phyloP scores from a whole-genome alignment of 768 basidiomycete genomes.

The Phylloporus sp. region DNA sequence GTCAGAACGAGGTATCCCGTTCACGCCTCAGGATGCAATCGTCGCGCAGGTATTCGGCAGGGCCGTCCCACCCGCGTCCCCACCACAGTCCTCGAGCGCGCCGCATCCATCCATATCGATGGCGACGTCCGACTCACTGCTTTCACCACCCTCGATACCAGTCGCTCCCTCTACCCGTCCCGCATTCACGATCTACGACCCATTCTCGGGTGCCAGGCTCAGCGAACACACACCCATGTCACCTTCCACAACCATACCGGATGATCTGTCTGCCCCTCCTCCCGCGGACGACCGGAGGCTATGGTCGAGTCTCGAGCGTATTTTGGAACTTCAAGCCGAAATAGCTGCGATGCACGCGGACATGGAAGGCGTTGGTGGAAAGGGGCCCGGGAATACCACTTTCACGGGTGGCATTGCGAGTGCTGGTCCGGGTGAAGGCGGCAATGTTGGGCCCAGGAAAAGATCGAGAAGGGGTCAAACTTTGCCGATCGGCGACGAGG shows the following conservation, averaged over 20 bases:
- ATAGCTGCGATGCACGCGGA: constrained; percentile 68
- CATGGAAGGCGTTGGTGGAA: constrained; percentile 56
- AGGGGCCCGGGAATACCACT: not conserved
- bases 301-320: constrained; percentile 63
- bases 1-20: constrained; percentile 7
- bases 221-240: constrained; percentile 14
- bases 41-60: constrained; percentile 40
- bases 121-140: constrained; percentile 15
- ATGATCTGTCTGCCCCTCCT: not conserved
- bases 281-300: constrained; percentile 42
- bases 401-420: constrained; percentile 3
- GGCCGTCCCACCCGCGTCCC: not conserved
- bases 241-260: constrained; percentile 5
- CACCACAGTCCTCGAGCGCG: not conserved
- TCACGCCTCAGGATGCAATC: constrained; percentile 60
- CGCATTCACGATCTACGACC: constrained; percentile 27
- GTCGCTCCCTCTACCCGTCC: constrained; percentile 5
- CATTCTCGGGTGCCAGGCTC: constrained; percentile 29
- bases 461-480: constrained; percentile 32
- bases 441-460: constrained; percentile 16
- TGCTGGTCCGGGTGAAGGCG: constrained; percentile 10
- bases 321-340: constrained; percentile 68
- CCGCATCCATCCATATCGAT: constrained; percentile 13
- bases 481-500: constrained; percentile 28
- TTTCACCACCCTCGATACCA: constrained; percentile 5